Evolutionary conservation across 2,329 filamentous ascomycete species (phyloP).

Genomic region (Diaporthe citri): DNA sequence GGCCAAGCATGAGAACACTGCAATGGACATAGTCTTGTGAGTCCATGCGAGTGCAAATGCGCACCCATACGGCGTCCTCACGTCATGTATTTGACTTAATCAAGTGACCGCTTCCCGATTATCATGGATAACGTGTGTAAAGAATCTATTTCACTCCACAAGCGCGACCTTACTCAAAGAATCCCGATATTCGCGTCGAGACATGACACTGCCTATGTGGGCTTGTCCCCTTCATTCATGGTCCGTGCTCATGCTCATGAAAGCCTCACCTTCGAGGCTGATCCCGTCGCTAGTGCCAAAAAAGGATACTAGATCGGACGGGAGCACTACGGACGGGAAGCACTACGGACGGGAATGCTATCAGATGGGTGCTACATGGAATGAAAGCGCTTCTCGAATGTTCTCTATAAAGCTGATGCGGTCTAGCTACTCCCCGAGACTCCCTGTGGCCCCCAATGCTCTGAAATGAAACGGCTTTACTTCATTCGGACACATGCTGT

Average conservation of each 20-base stretch:
- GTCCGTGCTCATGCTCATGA: not conserved
- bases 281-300: not conserved
- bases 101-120: not conserved
- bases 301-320: too few species aligned
- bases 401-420: not conserved
- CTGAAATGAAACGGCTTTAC: not conserved
- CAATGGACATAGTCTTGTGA: not conserved
- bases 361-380: not conserved
- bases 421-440: not conserved
- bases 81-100: not conserved
- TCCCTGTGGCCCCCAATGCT: not conserved
- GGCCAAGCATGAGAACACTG: accelerated
- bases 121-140: too few species aligned
- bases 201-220: not conserved
- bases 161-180: too few species aligned
- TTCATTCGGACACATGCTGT: too few species aligned
- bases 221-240: not conserved
- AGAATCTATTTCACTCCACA: not conserved
- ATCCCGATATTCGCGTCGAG: not conserved
- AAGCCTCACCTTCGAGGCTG: not conserved
- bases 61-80: not conserved
- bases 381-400: not conserved
- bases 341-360: too few species aligned
- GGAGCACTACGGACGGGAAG: not conserved
- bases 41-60: not conserved